Evolutionary conservation across 768 basidiomycete species (phyloP), one percentile per base, ranked within the genome.

Genomic region (Gymnopilus junonius): DNA sequence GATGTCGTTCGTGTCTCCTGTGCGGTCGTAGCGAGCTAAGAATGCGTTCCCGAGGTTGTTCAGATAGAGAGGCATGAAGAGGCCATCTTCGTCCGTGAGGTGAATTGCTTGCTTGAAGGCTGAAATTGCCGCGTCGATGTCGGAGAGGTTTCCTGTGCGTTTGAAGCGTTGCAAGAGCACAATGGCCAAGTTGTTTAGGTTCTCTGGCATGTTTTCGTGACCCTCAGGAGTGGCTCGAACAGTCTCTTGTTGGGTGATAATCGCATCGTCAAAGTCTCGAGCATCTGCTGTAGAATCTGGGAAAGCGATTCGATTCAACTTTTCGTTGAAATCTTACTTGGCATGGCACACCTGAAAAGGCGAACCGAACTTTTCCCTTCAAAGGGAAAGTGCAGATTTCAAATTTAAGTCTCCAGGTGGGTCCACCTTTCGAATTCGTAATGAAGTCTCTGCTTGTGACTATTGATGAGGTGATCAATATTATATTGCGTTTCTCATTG

Each of bases 71-170:
- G 45, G 45, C 45, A 25, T 20, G 3, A 46, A 46, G 12, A 21
- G 21, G 10, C 27, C 21, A 12, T 46, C 45, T 27, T 46, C 45
- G 21, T 46, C 45, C 4, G 48, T 48, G 15, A 63, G 50, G 20
- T 56, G 17, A 10, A 66, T 21, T 8, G 62, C 65, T 43, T 46
- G 45, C 25, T 66, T 31, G 37, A 63, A 62, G 12, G 21, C 23
- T 50, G 46, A 37, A 15, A 66, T 66, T 23, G 65, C 61, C 32
- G 67, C 39, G 11, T 65, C 59, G 32, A 71, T 43, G 53, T 74
- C 68, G 3, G 23, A 39, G 25, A 61, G n/a, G 20, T 58, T 40
- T 14, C 53, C 62, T 14, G 58, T 68, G 48, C 25, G 55, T 29
- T 56, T 50, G 60, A 68, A 68, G 20, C 62, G 58, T 25, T 23